These are phyloP conservation scores for Rhizopus stolonifer DNA, from an alignment of 371 early-diverging fungal genomes.

Conservation along the genomic window DNA sequence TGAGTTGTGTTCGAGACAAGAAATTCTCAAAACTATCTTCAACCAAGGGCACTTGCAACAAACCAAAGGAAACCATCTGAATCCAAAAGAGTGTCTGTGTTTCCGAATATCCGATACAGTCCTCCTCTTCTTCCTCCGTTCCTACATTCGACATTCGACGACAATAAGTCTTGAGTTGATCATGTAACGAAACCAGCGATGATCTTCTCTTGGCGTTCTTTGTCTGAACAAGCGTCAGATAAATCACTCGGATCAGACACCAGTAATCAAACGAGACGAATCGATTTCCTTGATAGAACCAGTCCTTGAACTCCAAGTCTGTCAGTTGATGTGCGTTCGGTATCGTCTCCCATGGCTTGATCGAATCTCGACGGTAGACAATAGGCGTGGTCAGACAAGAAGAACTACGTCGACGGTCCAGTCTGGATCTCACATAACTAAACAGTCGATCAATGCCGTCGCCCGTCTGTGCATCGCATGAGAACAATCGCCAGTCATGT, in stretches of 20 bases:
- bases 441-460: constrained; percentile 20
- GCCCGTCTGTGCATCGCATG: constrained; percentile 28
- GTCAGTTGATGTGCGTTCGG: constrained; percentile 31
- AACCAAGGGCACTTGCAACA: constrained; percentile 33
- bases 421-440: constrained; percentile 14
- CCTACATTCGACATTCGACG: background rate
- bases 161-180: background rate
- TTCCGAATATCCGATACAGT: constrained; percentile 30
- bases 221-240: constrained; percentile 17
- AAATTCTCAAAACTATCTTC: constrained; percentile 34
- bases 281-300: constrained; percentile 20
- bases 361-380: background rate
- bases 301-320: constrained; percentile 27
- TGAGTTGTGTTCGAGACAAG: constrained; percentile 22
- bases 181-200: background rate
- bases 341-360: constrained; percentile 37
- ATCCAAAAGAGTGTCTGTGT: constrained; percentile 44
- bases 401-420: constrained; percentile 2
- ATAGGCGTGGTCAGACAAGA: background rate
- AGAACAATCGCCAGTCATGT: constrained; percentile 40
- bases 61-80: constrained; percentile 40
- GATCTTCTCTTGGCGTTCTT: constrained; percentile 3
- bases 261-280: constrained; percentile 36
- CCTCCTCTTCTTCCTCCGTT: background rate
- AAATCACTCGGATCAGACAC: constrained; percentile 29